Conservation (phyloP, 2,329 filamentous ascomycete genomes). For the Monosporascus sp. region DNA sequence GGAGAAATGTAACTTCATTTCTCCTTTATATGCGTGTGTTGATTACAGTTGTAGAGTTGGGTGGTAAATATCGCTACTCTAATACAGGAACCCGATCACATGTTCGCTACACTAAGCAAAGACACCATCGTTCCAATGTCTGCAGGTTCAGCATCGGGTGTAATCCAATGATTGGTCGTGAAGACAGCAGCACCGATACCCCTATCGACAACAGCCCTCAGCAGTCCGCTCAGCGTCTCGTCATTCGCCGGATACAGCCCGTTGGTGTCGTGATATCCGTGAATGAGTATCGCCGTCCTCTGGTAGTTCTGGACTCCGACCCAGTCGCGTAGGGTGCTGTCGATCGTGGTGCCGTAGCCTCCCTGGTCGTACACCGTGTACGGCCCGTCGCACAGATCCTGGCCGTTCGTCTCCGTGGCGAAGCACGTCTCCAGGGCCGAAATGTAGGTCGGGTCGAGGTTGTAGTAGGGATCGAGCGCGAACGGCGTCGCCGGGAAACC, state of each 20-base stretch:
- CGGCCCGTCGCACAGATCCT: slow-evolving; percentile 1
- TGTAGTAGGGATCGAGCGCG: neutral
- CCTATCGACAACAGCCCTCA: neutral
- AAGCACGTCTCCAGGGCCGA: slow-evolving; percentile 5
- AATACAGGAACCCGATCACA: no score
- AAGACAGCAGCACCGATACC: slow-evolving; percentile 1
- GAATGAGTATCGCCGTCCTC: slow-evolving; percentile 3
- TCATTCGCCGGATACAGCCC: neutral
- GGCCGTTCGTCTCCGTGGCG: neutral
- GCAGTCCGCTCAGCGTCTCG: neutral
- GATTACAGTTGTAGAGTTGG: no score
- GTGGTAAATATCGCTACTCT: no score
- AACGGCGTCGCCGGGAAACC: neutral
- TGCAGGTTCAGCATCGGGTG: slow-evolving; percentile 1
- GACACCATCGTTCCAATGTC: slow-evolving; percentile 1
- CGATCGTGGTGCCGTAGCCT: slow-evolving; percentile 3
- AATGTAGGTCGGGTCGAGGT: neutral
- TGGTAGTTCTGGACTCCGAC: slow-evolving; percentile 1
- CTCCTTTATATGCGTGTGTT: no score
- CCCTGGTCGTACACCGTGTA: slow-evolving; percentile 3
- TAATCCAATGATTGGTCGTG: slow-evolving; percentile 3
- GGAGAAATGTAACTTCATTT: no score
- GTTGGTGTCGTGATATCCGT: slow-evolving; percentile 4
- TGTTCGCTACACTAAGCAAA: neutral
- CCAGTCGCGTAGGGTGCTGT: slow-evolving; percentile 1